Evolutionary conservation across 78 protist genomes (phyloP), one percentile per base, ranked within the genome.

Genomic region (Emiliania huxleyi): DNA sequence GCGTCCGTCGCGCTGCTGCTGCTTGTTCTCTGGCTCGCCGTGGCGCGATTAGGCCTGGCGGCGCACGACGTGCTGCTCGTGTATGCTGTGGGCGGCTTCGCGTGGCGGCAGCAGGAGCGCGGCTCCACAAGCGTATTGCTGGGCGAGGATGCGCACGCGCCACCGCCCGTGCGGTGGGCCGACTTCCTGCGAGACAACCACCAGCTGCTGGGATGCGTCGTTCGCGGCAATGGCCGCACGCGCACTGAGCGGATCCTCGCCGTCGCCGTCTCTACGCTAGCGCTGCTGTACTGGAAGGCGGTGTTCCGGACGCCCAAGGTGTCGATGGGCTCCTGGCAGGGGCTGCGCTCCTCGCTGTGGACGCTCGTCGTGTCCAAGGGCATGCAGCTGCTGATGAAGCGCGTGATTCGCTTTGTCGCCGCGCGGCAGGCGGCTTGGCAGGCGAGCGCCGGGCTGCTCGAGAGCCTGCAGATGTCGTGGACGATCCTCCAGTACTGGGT

Each of bases 311-410:
- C 85, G 48, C 44, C 48, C 15, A 2, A 2, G 37, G 48, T 77
- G 48, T 22, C 4, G 48, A 37, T 77, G 85, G 2, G 48, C 23
- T 77, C 85, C 8, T 15, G 37, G 85, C 85, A 77, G 85, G 85
- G 85, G 29, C 85, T 77, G 85, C 19, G 48, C 46, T 77, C 85
- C 33, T 77, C 85, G 48, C 23, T 77, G 4, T 77, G 46, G 48
- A 77, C 85, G 85, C 46, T 77, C 35, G 33, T 77, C n/a, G 46
- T 77, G 46, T 77, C 85, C 49, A 77, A 77, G 85, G 26, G 29
- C n/a, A 33, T 77, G 33, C 85, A 77, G 85, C 85, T 23, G 85
- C 85, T 77, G 48, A 77, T 77, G 85, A 77, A 77, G 29, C 85
- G 2, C n/a, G 48, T 33, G 35, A 77, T 77, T 26, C 85, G 85